Percentiles rank a stretch among this genome's conserved stretches.
phyloP scores from a whole-genome alignment of 148 eudicot species.

The Arctostaphylos glauca region DNA sequence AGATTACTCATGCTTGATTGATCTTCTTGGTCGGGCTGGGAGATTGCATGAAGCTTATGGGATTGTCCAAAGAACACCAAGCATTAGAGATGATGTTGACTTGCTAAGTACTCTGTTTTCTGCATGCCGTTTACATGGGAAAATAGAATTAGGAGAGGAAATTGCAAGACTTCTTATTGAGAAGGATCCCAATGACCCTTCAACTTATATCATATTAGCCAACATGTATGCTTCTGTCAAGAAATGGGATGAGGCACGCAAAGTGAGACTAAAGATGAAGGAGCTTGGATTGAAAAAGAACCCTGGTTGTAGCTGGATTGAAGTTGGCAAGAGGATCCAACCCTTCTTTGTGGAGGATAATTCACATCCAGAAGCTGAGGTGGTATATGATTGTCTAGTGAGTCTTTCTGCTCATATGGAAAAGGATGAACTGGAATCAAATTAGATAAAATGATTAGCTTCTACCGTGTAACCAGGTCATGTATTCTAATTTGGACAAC shows the following conservation, averaged over 20 bases:
- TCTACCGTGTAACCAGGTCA: background rate
- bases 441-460: background rate
- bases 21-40: conserved; percentile 37
- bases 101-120: conserved; percentile 36
- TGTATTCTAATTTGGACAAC: background rate
- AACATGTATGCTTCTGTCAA: conserved; percentile 31
- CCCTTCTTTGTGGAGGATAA: conserved; percentile 33
- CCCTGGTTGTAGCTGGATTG: conserved; percentile 45
- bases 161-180: conserved; percentile 29
- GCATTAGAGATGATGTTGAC: conserved; percentile 26
- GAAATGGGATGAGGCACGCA: conserved; percentile 31
- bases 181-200: conserved; percentile 29
- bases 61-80: conserved; percentile 21
- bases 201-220: conserved; percentile 28
- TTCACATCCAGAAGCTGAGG: conserved; percentile 20
- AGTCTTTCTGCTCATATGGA: conserved; percentile 30
- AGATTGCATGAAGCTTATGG: conserved; percentile 33
- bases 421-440: conserved; percentile 13
- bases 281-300: conserved; percentile 36
- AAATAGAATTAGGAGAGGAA: conserved; percentile 27
- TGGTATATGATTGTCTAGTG: conserved; percentile 22
- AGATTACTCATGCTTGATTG: conserved; percentile 35
- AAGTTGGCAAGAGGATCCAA: conserved; percentile 29
- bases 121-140: conserved; percentile 32
- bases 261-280: conserved; percentile 30